Evolutionary conservation across 2,329 filamentous ascomycete species (phyloP).

Genomic region (Zalaria sp.): DNA sequence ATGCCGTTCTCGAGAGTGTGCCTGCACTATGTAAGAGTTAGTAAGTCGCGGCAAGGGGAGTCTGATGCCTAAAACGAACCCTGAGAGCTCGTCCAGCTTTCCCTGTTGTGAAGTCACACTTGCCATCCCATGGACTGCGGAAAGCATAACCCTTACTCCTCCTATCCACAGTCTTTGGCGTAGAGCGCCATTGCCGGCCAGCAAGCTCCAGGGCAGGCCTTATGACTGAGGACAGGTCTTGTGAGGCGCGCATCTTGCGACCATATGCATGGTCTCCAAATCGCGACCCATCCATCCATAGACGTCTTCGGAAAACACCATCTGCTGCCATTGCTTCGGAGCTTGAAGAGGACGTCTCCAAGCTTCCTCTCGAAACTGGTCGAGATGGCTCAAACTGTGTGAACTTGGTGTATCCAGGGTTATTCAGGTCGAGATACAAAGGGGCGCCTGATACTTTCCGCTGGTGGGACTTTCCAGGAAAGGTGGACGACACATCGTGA

Average conservation of each 20-base stretch:
- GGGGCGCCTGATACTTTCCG: constrained; percentile 26
- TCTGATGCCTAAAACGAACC: constrained; percentile 13
- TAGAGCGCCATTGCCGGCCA: neutral
- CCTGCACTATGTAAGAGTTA: constrained; percentile 37
- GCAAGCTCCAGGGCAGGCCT: neutral
- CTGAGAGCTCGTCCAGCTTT: constrained; percentile 47
- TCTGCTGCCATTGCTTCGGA: constrained; percentile 13
- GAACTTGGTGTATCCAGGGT: constrained; percentile 47
- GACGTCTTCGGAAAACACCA: constrained; percentile 27
- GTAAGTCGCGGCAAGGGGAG: neutral
- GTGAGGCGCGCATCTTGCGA: constrained; percentile 17
- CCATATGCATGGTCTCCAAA: constrained; percentile 23
- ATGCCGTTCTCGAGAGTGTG: constrained; percentile 45
- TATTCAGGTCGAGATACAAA: constrained; percentile 40
- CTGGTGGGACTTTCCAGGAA: constrained; percentile 13
- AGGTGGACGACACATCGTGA: constrained; percentile 27
- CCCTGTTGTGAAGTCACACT: constrained; percentile 73
- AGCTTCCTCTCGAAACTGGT: constrained; percentile 13
- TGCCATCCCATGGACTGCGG: constrained; percentile 71
- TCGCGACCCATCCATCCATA: constrained; percentile 34
- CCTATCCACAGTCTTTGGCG: constrained; percentile 21
- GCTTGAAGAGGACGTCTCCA: constrained; percentile 8
- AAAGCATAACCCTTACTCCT: constrained; percentile 59
- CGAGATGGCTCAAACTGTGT: constrained; percentile 21
- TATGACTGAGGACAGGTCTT: neutral